Evolutionary conservation across 2,329 filamentous ascomycete genomes (phyloP), one percentile per base, ranked within the genome.

Genomic region (Colletotrichum paranaense): DNA sequence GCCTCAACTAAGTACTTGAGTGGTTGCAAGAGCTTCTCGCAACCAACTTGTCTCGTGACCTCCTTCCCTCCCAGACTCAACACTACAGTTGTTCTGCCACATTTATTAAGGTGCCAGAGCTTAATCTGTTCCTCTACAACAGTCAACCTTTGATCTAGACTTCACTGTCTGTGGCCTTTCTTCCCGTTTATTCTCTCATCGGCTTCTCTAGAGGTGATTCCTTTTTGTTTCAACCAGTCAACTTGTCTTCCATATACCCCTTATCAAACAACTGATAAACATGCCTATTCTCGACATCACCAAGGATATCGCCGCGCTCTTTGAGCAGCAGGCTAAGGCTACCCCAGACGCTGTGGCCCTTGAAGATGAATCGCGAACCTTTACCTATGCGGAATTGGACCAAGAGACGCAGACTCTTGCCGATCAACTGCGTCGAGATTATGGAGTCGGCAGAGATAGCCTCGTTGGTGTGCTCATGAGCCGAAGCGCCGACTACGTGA

Each of bases 401-500:
- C 82, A 86, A 62, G 90, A 91, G 80, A 92, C 94, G 58, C 88
- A 88, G 72, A 83, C 84, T n/a, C 89, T 95, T 69, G 88, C 92
- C 68, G 84, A 86, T 77, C 89, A 88, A 58, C 88, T 96, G 63
- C 92, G 91, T 58, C 92, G 91, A 56, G 82, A 85, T 67, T 88
- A 92, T 83, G 92, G 93, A 56, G 93, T 95, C 67, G 88, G 90
- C 69, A 91, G 93, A 72, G 93, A 96, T 81, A 88, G 87, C 76
- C 87, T 95, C 22, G 93, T 95, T 38, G 94, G 94, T 66, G 91
- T 96, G 55, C 87, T 95, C 65, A 88, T 95, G 79, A 92, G 91
- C 68, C 91, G 93, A 67, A 94, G 92, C 80, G 92, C 93, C 62
- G 89, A 95, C 82, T 95, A 95, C 82, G 92, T 96, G 74, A 91